Conservation (phyloP, 192 early-diverging fungal genomes). For the Backusella mclennaniae region DNA sequence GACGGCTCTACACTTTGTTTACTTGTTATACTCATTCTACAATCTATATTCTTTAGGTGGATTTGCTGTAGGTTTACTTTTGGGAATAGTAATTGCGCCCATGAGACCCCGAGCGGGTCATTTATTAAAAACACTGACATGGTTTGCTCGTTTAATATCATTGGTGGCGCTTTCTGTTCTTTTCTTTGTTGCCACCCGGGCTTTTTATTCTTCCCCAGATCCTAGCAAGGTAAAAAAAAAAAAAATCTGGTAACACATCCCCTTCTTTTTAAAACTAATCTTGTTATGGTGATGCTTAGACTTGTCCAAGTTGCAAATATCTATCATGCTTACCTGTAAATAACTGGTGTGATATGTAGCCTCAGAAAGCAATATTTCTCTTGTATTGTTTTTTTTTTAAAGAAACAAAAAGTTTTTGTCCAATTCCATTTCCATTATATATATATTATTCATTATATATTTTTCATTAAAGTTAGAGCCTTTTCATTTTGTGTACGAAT, state of each 20-base stretch:
- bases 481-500: not conserved
- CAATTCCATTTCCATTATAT: not conserved
- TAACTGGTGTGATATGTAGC: conserved; percentile 51
- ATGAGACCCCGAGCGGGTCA: conserved; percentile 12
- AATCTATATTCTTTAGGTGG: conserved; percentile 7
- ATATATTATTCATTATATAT: not conserved
- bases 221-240: conserved; percentile 22
- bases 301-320: conserved; percentile 63
- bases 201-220: conserved; percentile 49
- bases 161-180: conserved; percentile 40
- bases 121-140: conserved; percentile 29
- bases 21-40: not conserved
- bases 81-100: conserved; percentile 17
- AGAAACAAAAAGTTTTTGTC: not conserved
- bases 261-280: not conserved
- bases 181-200: conserved; percentile 40
- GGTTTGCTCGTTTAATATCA: conserved; percentile 36
- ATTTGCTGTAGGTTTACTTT: conserved; percentile 16
- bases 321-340: conserved; percentile 49
- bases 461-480: not conserved
- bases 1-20: too few relatives aligned
- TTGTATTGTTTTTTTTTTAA: not conserved
- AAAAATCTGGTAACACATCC: not conserved
- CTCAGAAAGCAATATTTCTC: not conserved
- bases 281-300: conserved; percentile 18